Conservation (phyloP, 2,329 filamentous ascomycete genomes). For the Colletotrichum sp. region DNA sequence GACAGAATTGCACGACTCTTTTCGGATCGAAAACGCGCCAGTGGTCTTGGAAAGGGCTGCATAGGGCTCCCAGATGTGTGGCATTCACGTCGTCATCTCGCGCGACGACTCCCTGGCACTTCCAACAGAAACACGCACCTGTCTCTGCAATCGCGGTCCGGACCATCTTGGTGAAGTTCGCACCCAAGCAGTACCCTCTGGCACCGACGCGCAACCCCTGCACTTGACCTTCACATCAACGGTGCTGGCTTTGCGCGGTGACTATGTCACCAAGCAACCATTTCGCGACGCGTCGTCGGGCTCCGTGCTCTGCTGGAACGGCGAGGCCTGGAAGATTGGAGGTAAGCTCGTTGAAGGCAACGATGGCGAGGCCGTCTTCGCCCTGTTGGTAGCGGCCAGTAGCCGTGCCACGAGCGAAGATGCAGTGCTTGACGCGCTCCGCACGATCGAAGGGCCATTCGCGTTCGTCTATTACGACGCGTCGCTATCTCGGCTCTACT, state of each 20-base stretch:
- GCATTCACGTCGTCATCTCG: slow-evolving; percentile 61
- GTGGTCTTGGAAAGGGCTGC: not conserved
- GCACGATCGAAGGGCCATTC: slow-evolving; percentile 79
- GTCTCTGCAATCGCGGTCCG: slow-evolving; percentile 62
- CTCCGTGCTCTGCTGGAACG: slow-evolving; percentile 93
- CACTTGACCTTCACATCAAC: slow-evolving; percentile 76
- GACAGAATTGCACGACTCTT: not conserved
- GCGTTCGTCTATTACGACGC: slow-evolving; percentile 86
- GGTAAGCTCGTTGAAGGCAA: slow-evolving; percentile 69
- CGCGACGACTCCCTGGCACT: slow-evolving; percentile 32
- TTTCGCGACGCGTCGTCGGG: slow-evolving; percentile 60
- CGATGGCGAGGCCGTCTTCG: slow-evolving; percentile 76
- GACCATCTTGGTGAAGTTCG: slow-evolving; percentile 57
- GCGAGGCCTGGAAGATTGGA: slow-evolving; percentile 85
- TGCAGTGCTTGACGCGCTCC: slow-evolving; percentile 57
- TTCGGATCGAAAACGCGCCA: not conserved
- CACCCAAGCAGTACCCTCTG: slow-evolving; percentile 29
- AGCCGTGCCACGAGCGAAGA: slow-evolving; percentile 27
- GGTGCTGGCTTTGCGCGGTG: slow-evolving; percentile 87
- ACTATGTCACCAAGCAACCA: slow-evolving; percentile 74
- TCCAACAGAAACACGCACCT: slow-evolving; percentile 42
- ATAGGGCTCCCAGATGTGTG: slow-evolving; percentile 56
- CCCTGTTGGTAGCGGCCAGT: slow-evolving; percentile 56
- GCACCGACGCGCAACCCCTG: slow-evolving; percentile 31
- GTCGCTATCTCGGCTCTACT: slow-evolving; percentile 68